Conservation (phyloP, 75 land plant species). For the Selaginella moellendorffii region DNA sequence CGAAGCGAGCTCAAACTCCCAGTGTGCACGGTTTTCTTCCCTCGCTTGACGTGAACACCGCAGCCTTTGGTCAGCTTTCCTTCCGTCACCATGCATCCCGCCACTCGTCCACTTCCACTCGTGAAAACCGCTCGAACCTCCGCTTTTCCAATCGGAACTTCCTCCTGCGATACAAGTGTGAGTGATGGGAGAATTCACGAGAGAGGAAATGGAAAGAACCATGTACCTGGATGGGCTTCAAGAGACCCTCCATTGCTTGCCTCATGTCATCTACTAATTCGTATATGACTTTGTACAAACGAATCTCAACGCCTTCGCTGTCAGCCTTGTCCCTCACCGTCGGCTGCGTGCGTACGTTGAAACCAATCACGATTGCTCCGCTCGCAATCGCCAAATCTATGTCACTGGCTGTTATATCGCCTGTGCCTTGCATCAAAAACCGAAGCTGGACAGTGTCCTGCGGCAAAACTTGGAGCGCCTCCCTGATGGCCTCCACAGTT, state of each 20-base stretch:
- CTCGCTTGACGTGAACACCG: constrained; percentile 55
- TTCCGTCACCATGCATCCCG: constrained; percentile 95
- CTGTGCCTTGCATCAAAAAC: constrained; percentile 78
- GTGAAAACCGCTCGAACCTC: constrained; percentile 83
- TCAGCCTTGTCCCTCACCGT: constrained; percentile 69
- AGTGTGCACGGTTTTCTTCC: constrained; percentile 35
- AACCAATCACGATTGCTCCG: constrained; percentile 75
- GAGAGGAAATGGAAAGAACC: neutral
- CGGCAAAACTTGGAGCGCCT: constrained; percentile 76
- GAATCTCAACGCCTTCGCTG: constrained; percentile 67
- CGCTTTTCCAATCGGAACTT: constrained; percentile 76
- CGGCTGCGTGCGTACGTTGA: constrained; percentile 69
- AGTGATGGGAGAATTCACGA: neutral
- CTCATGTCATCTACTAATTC: constrained; percentile 93
- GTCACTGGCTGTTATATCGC: constrained; percentile 81
- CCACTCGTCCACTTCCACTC: constrained; percentile 89
- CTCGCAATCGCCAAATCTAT: constrained; percentile 82
- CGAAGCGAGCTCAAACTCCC: constrained; percentile 64
- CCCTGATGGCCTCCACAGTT: constrained; percentile 84
- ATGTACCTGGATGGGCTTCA: constrained; percentile 80
- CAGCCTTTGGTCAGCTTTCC: constrained; percentile 81
- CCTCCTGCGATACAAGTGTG: constrained; percentile 63
- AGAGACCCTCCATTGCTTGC: constrained; percentile 92
- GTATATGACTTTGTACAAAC: constrained; percentile 79
- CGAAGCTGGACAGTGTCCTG: constrained; percentile 75